Base-by-base conservation (phyloP, 805 yeast genomes). In the Candida golubevii region DNA sequence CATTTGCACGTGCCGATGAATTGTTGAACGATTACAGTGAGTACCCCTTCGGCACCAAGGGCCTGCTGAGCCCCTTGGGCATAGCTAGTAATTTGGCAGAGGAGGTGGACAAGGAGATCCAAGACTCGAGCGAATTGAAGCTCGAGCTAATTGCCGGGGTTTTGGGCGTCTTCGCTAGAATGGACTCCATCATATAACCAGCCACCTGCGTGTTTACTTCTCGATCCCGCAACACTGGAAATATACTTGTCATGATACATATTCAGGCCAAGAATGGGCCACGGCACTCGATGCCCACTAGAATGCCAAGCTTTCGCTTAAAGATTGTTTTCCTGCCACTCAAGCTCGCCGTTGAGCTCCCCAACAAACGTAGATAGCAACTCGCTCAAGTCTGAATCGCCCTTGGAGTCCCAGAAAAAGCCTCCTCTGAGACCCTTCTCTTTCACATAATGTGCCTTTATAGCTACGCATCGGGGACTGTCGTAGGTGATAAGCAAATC, bases 401-500 rank as follows among this genome's bases (percentile, higher is more conserved):
- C 96, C 45, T 83, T 75, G 0, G 96, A 83, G 56, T 91, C 97
- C 98, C 98, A 91, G 83, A 87, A 90, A 79, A 93, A 82, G 0
- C 86, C 96, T 0, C 99, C 98, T 0, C 83, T 95, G 8, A 89
- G 65, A 0, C 67, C 57, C 7, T 66, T 61, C 15, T 62, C 53
- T 33, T 50, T 54, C 7, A 84, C 79, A 54, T 78, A 88, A 27
- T 66, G 55, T 0, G 88, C 88, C 60, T 91, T 93, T 13, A 55
- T 54, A 8, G 59, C 55, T 2, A 76, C 78, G 1, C 83, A 72
- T 5, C 69, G 66, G 0, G 68, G 69, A 48, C 77, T 83, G 59
- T 91, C 99, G 61, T 85, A 91, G n/a, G 49, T 37, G 9, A 48
- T 36, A 8, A 54, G 41, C 12, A 42, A 30, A 14, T 40, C 26